These are phyloP conservation scores for Waltergamsia citrina DNA, from an alignment of 2,329 filamentous ascomycete genomes.

Conservation along the genomic window DNA sequence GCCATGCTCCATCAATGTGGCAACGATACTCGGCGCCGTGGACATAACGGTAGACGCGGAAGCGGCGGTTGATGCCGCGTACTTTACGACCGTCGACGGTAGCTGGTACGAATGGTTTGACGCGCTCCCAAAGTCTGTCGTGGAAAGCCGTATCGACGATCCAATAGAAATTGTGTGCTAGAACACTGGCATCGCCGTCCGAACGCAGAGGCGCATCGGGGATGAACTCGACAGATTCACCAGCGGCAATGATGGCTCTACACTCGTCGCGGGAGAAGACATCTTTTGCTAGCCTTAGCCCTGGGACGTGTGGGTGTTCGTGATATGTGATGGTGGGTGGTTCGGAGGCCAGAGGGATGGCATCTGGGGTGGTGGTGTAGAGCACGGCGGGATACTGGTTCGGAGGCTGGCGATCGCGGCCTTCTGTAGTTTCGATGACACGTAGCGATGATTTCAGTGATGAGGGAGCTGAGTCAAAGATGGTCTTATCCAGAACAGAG, in stretches of 20 bases:
- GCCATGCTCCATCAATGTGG: slow-evolving; percentile 66
- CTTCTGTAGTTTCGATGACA: slow-evolving; percentile 52
- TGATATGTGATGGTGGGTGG: slow-evolving; percentile 40
- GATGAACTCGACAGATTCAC: slow-evolving; percentile 54
- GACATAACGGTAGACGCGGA: slow-evolving; percentile 64
- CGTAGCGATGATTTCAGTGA: slow-evolving; percentile 34
- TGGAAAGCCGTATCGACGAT: slow-evolving; percentile 55
- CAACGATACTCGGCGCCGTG: slow-evolving; percentile 63
- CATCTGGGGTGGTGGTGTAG: slow-evolving; percentile 48
- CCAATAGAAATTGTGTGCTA: slow-evolving; percentile 71
- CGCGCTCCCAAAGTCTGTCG: slow-evolving; percentile 52
- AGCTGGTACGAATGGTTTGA: slow-evolving; percentile 46
- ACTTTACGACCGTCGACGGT: slow-evolving; percentile 45
- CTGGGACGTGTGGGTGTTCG: slow-evolving; percentile 52
- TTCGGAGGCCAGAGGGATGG: slow-evolving; percentile 38
- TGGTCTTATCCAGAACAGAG: slow-evolving; percentile 48
- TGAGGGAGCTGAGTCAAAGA: slow-evolving; percentile 30
- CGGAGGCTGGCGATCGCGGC: slow-evolving; percentile 52
- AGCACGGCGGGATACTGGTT: slow-evolving; percentile 59
- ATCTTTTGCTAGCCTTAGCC: slow-evolving; percentile 48
- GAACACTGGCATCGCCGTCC: slow-evolving; percentile 54
- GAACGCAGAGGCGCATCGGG: slow-evolving; percentile 59
- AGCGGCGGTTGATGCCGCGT: slow-evolving; percentile 58
- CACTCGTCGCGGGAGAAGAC: slow-evolving; percentile 55
- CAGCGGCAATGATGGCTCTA: slow-evolving; percentile 55